Evolutionary conservation across 2,329 filamentous ascomycete species (phyloP).

Genomic region (Colletotrichum navitas): DNA sequence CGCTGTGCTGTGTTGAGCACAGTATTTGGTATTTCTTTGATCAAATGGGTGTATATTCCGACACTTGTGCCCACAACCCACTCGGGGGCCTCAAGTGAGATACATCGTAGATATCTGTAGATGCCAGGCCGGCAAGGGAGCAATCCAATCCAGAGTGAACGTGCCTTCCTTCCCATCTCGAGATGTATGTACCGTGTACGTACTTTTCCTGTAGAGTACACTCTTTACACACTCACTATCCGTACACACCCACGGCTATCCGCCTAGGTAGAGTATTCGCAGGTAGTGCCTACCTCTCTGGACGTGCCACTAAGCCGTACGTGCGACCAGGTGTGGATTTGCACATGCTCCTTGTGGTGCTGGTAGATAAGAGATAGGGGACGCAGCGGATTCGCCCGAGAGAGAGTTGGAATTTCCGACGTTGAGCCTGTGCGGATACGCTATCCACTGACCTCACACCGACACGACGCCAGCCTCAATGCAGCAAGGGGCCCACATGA

Average conservation of each 20-base stretch:
- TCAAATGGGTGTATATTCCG: too few species aligned
- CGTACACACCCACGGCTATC: too few species aligned
- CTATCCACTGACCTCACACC: constrained; percentile 15
- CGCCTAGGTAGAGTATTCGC: too few species aligned
- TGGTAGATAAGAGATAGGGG: constrained; percentile 2
- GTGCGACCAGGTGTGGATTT: constrained; percentile 31
- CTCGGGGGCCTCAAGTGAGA: not conserved
- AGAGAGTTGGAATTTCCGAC: not conserved
- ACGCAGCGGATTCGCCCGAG: not conserved
- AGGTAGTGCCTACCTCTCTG: not conserved
- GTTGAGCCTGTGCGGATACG: constrained; percentile 30
- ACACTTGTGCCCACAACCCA: not conserved
- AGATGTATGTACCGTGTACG: not conserved
- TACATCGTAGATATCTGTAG: not conserved
- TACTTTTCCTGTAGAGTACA: too few species aligned
- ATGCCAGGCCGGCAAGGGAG: not conserved
- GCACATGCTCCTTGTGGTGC: not conserved
- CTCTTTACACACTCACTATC: too few species aligned
- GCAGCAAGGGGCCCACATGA: not conserved
- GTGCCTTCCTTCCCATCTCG: constrained; percentile 7
- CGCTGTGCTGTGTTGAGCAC: too few species aligned
- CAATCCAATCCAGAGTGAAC: not conserved
- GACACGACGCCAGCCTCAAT: constrained; percentile 11
- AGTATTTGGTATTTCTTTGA: too few species aligned
- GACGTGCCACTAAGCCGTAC: not conserved